These are phyloP conservation scores for Fusarium nanum DNA, from an alignment of 2,329 filamentous ascomycete species.

Conservation along the genomic window DNA sequence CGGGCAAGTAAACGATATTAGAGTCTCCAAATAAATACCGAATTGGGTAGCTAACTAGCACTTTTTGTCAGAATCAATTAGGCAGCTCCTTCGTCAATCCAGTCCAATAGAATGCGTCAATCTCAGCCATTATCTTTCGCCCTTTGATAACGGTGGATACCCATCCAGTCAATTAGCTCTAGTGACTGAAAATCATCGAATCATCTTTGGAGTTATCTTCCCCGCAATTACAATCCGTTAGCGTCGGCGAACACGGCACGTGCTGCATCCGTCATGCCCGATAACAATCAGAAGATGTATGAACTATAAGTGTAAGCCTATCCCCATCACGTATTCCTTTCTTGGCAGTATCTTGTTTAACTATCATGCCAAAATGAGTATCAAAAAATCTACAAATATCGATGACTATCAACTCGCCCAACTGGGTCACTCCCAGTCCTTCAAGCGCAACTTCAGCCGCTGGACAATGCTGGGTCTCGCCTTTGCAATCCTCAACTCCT, in stretches of 20 bases:
- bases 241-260: neutral
- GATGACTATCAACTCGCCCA: slow-evolving; percentile 38
- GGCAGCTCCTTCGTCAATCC: neutral
- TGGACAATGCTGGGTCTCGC: slow-evolving; percentile 57
- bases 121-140: slow-evolving; percentile 4
- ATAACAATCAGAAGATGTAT: neutral
- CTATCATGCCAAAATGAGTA: neutral
- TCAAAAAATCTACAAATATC: slow-evolving; percentile 21
- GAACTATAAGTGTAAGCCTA: neutral
- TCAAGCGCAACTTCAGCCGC: slow-evolving; percentile 35
- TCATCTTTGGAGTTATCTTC: neutral
- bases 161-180: neutral
- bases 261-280: neutral
- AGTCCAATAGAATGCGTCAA: neutral
- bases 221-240: slow-evolving; percentile 2
- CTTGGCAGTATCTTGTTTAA: neutral
- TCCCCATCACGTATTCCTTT: neutral
- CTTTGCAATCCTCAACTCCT: slow-evolving; percentile 61
- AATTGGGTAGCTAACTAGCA: slow-evolving; percentile 19
- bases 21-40: neutral
- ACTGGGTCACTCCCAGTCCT: slow-evolving; percentile 38
- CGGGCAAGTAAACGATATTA: neutral
- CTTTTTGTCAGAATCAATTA: neutral
- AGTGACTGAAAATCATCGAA: neutral
- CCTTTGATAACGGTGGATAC: slow-evolving; percentile 18